Percentiles rank a stretch among this genome's conserved stretches.
Evolutionary conservation across 2,329 filamentous ascomycete species (phyloP).

Genomic region (Rutstroemia sp.): DNA sequence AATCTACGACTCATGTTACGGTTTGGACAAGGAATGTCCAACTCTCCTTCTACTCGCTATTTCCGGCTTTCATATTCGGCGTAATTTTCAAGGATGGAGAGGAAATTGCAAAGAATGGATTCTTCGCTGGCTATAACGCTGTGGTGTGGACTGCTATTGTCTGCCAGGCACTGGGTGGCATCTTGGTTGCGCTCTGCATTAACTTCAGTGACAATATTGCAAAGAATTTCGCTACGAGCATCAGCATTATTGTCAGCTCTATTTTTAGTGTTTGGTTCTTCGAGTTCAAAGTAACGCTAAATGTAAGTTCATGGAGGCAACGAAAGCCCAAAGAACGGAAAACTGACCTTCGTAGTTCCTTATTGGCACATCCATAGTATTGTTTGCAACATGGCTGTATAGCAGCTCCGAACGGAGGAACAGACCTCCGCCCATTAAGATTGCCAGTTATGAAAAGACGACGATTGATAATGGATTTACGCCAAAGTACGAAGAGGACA

Average conservation of each 20-base stretch:
- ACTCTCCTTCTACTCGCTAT: constrained; percentile 86
- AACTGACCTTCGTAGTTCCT: constrained; percentile 55
- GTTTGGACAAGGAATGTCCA: constrained; percentile 96
- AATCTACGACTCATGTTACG: constrained; percentile 66
- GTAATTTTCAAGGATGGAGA: constrained; percentile 82
- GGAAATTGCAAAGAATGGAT: constrained; percentile 74
- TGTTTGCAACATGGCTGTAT: constrained; percentile 81
- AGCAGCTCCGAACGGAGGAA: constrained; percentile 55
- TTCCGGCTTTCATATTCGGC: constrained; percentile 80
- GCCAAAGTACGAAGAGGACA: constrained; percentile 26
- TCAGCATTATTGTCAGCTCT: constrained; percentile 84
- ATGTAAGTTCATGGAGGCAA: constrained; percentile 46
- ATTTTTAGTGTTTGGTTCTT: constrained; percentile 82
- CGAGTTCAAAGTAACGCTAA: constrained; percentile 63
- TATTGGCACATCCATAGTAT: constrained; percentile 68
- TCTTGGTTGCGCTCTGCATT: constrained; percentile 76
- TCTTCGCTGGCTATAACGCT: constrained; percentile 92
- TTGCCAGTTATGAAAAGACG: constrained; percentile 69
- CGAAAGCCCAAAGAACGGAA: background rate
- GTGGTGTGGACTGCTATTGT: constrained; percentile 81
- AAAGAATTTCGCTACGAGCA: constrained; percentile 88
- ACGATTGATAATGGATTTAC: constrained; percentile 31
- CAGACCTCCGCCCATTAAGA: constrained; percentile 58
- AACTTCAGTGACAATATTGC: constrained; percentile 83
- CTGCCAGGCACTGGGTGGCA: constrained; percentile 76